These are phyloP conservation scores for Naegleria gruberi DNA, from an alignment of 208 protist genomes.

Conservation along the genomic window DNA sequence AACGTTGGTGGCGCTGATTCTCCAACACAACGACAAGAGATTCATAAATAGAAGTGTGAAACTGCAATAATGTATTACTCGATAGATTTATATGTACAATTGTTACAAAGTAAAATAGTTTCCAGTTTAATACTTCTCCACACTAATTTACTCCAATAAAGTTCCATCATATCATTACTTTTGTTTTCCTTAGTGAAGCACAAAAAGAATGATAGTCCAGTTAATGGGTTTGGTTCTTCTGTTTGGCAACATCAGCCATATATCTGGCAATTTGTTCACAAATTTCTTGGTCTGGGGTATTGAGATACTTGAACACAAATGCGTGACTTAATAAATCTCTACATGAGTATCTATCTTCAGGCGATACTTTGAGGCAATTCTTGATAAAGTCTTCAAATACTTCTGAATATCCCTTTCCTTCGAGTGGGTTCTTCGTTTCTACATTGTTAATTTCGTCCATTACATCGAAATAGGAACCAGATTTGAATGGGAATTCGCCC, in stretches of 20 bases:
- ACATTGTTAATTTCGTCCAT: background rate
- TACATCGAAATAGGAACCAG: background rate
- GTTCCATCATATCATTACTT: no score
- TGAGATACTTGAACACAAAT: background rate
- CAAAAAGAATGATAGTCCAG: no score
- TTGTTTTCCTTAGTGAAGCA: no score
- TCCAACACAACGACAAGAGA: no score
- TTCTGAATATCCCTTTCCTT: background rate
- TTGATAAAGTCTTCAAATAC: background rate
- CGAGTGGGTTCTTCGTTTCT: background rate
- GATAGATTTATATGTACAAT: no score
- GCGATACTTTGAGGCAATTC: background rate
- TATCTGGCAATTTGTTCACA: background rate
- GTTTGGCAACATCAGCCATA: background rate
- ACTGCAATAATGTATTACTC: no score
- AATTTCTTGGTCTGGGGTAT: background rate
- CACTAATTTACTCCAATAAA: no score
- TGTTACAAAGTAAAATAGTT: no score
- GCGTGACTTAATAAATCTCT: background rate
- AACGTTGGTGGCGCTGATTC: no score
- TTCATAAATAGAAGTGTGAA: no score
- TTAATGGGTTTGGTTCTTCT: no score
- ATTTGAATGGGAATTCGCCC: constrained; percentile 53
- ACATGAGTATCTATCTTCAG: background rate
- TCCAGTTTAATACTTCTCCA: no score